These are phyloP conservation scores for Trichaptum fuscoviolaceum DNA, from an alignment of 768 basidiomycete species.

Conservation along the genomic window DNA sequence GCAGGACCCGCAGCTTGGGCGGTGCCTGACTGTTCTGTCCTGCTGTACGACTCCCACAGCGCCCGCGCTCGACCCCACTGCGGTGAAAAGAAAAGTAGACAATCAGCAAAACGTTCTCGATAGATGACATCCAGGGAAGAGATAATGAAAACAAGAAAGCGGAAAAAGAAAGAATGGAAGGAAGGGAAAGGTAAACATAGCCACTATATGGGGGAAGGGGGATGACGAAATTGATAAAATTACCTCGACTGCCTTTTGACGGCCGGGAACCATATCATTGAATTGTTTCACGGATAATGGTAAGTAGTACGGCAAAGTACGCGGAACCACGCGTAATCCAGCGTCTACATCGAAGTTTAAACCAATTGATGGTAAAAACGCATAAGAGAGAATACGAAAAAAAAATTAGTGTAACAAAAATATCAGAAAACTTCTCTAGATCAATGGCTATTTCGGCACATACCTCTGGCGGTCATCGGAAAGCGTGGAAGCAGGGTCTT, in stretches of 20 bases:
- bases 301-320: conserved; percentile 34
- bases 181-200: neutral
- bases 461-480: conserved; percentile 42
- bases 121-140: neutral
- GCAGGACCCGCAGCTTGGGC: neutral
- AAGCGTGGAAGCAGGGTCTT: conserved; percentile 33
- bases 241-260: conserved; percentile 46
- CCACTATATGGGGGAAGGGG: neutral
- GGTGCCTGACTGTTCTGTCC: neutral
- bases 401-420: neutral
- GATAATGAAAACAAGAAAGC: conserved; percentile 4
- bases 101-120: neutral
- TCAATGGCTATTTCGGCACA: neutral
- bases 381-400: neutral
- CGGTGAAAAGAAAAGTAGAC: conserved; percentile 7
- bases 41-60: conserved; percentile 31
- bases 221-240: conserved; percentile 12
- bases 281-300: conserved; percentile 30
- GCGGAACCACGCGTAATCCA: conserved; percentile 7
- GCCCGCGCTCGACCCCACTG: conserved; percentile 44
- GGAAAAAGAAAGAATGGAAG: neutral
- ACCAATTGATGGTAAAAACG: neutral
- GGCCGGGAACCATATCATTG: conserved; percentile 32
- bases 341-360: neutral
- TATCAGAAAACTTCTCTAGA: neutral